These are phyloP conservation scores for Pleurotus pulmonarius DNA, from an alignment of 768 basidiomycete genomes.

Conservation along the genomic window DNA sequence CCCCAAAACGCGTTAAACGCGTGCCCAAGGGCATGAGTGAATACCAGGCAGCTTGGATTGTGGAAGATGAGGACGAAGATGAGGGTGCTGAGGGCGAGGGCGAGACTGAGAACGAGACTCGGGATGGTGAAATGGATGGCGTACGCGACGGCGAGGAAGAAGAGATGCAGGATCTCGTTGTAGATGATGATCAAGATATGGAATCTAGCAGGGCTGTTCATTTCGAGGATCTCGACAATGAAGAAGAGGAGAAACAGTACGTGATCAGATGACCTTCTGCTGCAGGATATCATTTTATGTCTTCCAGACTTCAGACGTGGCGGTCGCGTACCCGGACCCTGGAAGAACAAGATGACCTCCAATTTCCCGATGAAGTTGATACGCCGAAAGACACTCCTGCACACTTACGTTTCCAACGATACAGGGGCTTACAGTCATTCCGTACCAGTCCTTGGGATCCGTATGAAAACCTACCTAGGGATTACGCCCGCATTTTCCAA, in stretches of 20 bases:
- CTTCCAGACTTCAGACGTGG: slow-evolving; percentile 63
- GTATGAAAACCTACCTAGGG: slow-evolving; percentile 90
- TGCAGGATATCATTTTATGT: slow-evolving; percentile 9
- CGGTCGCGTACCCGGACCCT: slow-evolving; percentile 48
- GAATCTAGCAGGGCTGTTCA: slow-evolving; percentile 49
- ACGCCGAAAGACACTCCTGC: slow-evolving; percentile 86
- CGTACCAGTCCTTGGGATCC: slow-evolving; percentile 97
- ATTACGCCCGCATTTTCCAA: slow-evolving; percentile 94
- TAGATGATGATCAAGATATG: slow-evolving; percentile 50
- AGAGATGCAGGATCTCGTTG: slow-evolving; percentile 55
- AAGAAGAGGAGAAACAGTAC: slow-evolving; percentile 86
- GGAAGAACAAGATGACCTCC: slow-evolving; percentile 76
- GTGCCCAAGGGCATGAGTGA: slow-evolving; percentile 95
- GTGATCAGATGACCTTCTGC: slow-evolving; percentile 21
- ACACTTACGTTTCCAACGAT: slow-evolving; percentile 82
- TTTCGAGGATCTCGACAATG: slow-evolving; percentile 76
- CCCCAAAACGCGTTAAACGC: slow-evolving; percentile 73
- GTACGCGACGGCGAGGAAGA: slow-evolving; percentile 46
- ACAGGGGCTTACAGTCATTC: slow-evolving; percentile 87
- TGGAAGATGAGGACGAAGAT: slow-evolving; percentile 75
- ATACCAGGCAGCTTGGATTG: slow-evolving; percentile 96
- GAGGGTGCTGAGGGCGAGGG: slow-evolving; percentile 42
- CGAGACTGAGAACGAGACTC: slow-evolving; percentile 28
- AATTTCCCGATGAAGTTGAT: slow-evolving; percentile 96
- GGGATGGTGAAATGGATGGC: slow-evolving; percentile 25